A percentile compares a stretch with the other conserved stretches of the same genome.
These are phyloP conservation scores for Wallacemonas sp. DNA, from an alignment of 208 protist genomes.

Conservation along the genomic window DNA sequence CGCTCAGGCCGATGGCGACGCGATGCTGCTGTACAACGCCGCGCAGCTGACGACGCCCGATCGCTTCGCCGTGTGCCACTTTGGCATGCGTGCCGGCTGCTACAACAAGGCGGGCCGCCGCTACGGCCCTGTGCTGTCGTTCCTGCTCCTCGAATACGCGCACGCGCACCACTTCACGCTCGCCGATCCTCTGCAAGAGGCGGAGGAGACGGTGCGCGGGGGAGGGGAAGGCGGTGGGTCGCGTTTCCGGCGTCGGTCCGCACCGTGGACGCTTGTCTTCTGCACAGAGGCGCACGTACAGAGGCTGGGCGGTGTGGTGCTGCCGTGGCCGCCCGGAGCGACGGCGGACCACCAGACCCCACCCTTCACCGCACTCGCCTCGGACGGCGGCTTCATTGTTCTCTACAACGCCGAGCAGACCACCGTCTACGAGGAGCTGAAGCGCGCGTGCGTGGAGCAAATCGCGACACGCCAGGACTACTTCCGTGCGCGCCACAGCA, in stretches of 20 bases:
- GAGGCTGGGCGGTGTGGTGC: background rate
- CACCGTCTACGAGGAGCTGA: constrained; percentile 36
- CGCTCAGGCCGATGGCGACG: background rate
- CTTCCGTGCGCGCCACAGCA: background rate
- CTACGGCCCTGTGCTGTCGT: constrained; percentile 38
- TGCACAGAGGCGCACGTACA: constrained; percentile 5
- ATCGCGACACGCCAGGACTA: constrained; percentile 21
- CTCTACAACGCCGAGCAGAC: constrained; percentile 68
- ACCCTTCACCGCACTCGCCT: constrained; percentile 47
- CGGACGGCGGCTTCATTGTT: constrained; percentile 41
- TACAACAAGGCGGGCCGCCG: constrained; percentile 31
- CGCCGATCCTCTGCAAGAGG: background rate
- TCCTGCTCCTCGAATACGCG: constrained; percentile 68
- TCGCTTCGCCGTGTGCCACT: constrained; percentile 24
- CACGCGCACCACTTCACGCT: background rate
- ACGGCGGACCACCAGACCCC: constrained; percentile 21
- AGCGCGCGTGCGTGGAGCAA: background rate
- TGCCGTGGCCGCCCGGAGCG: constrained; percentile 8
- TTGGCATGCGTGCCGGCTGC: constrained; percentile 18
- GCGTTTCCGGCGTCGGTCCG: too few relatives aligned
- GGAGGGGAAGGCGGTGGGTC: too few relatives aligned
- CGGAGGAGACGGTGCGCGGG: background rate
- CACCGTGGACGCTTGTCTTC: background rate
- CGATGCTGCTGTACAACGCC: constrained; percentile 46
- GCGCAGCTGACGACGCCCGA: constrained; percentile 40